Evolutionary conservation across 305 asterid species (phyloP), one percentile per base, ranked within the genome.

Genomic region (Lippia alba): DNA sequence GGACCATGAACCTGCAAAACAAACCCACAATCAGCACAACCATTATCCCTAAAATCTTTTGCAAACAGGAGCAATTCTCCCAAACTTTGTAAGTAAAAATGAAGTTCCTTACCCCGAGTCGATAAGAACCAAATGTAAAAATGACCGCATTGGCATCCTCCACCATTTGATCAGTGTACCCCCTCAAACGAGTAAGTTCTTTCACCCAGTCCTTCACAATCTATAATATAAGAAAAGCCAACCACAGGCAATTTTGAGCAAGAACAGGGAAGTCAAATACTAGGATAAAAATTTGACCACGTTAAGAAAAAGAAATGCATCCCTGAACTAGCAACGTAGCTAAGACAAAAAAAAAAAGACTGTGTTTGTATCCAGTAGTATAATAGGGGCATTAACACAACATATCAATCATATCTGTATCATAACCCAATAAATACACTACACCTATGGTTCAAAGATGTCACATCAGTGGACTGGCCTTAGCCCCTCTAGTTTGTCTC

Each of bases 61-160:
- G 10, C 49, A 51, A 36, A 62, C 46, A 68, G 12, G 72, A 49
- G 30, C 30, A 24, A 67, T 20, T 39, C n/a, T n/a, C n/a, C n/a
- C 18, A 40, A 74, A 61, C 6, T 39, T 51, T 55, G 18, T 61
- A 51, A 56, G 61, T 44, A 11, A 59, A 49, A 61, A 6, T 55
- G 34, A 66, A 69, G 75, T 53, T 70, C 57, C 87, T 83, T 84
- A 94, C 99, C 78, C 99, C 99, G 34, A 94, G 96, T 54, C 96
- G 82, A 76, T 94, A 92, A 73, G 99, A 94, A 76, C 99, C 99
- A 79, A 94, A 94, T 17, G 99, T 94, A 53, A 87, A 83, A 67
- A 94, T 82, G 50, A 85, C 85, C 12, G 98, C 96, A 78, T 90
- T 94, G 73, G 99, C 98, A 71, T 89, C 98, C 82, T 92, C 92